phyloP scores from a whole-genome alignment of 352 stramenopile genomes.

The Globisporangium takayamanum region DNA sequence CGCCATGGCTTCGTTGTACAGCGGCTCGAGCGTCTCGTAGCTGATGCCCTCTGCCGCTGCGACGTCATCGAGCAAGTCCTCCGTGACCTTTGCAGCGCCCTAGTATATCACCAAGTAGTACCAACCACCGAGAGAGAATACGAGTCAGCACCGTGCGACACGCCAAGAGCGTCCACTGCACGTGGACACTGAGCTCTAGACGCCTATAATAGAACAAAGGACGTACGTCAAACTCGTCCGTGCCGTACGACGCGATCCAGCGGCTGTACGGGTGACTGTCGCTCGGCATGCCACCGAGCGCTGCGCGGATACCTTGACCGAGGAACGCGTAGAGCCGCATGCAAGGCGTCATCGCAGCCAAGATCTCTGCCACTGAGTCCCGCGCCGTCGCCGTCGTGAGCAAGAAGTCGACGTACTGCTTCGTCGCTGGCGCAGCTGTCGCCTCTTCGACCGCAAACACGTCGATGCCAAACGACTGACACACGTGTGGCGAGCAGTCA shows the following conservation, averaged over 20 bases:
- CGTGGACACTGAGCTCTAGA: neutral
- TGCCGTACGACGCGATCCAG: constrained; percentile 47
- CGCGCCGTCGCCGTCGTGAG: constrained; percentile 29
- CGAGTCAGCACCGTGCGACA: neutral
- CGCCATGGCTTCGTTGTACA: constrained; percentile 48
- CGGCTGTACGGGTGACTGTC: constrained; percentile 24
- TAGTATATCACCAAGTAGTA: constrained; percentile 1
- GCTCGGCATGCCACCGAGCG: constrained; percentile 4
- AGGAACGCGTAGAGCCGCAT: constrained; percentile 47
- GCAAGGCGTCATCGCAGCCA: constrained; percentile 49
- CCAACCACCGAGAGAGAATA: neutral
- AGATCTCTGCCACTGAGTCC: constrained; percentile 29
- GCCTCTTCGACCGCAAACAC: constrained; percentile 23
- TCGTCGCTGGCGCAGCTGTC: constrained; percentile 25
- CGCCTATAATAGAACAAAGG: neutral
- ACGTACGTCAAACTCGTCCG: constrained; percentile 29
- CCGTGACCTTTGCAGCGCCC: constrained; percentile 18
- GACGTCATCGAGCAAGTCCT: constrained; percentile 32
- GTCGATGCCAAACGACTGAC: constrained; percentile 36
- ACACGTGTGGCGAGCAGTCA: neutral
- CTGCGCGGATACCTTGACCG: constrained; percentile 22
- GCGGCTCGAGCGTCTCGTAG: constrained; percentile 21
- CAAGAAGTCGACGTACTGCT: constrained; percentile 44
- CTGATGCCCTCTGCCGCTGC: constrained; percentile 16
- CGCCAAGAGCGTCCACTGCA: too few relatives aligned